These are phyloP conservation scores for Neurospora sp. DNA, from an alignment of 2,329 filamentous ascomycete genomes.

Conservation along the genomic window DNA sequence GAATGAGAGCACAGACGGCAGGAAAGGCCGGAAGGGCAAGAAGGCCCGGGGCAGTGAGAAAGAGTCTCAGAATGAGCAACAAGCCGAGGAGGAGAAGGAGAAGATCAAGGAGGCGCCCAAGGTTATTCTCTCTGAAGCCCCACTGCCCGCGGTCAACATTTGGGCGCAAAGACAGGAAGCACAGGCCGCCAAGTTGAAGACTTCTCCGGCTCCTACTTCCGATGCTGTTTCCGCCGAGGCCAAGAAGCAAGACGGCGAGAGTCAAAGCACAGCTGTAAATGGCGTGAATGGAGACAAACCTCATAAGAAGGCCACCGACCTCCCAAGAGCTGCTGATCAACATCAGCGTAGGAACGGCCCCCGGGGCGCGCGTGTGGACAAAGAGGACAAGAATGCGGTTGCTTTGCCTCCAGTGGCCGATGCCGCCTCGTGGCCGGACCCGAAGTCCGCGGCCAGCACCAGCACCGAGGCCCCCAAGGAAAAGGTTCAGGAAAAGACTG, in stretches of 20 bases:
- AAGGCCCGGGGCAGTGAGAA: constrained; percentile 44
- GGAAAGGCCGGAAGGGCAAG: constrained; percentile 55
- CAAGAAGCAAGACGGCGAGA: constrained; percentile 28
- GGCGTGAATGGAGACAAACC: constrained; percentile 30
- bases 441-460: constrained; percentile 60
- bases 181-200: constrained; percentile 42
- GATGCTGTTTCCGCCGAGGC: constrained; percentile 27
- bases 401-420: constrained; percentile 61
- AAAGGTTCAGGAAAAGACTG: constrained; percentile 56
- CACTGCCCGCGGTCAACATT: constrained; percentile 73
- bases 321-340: constrained; percentile 30
- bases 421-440: constrained; percentile 79
- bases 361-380: constrained; percentile 39
- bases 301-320: constrained; percentile 34
- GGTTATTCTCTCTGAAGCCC: constrained; percentile 66
- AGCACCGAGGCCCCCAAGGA: constrained; percentile 61
- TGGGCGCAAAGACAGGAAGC: constrained; percentile 76
- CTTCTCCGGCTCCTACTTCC: constrained; percentile 13
- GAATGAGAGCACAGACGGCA: constrained; percentile 57
- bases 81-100: constrained; percentile 39
- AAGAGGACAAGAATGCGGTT: constrained; percentile 25
- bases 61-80: constrained; percentile 42
- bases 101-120: constrained; percentile 49
- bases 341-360: constrained; percentile 29
- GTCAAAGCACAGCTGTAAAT: constrained; percentile 12